Evolutionary conservation across 2,329 filamentous ascomycete species (phyloP), one percentile per base, ranked within the genome.

Genomic region (Cladosporium phlei): DNA sequence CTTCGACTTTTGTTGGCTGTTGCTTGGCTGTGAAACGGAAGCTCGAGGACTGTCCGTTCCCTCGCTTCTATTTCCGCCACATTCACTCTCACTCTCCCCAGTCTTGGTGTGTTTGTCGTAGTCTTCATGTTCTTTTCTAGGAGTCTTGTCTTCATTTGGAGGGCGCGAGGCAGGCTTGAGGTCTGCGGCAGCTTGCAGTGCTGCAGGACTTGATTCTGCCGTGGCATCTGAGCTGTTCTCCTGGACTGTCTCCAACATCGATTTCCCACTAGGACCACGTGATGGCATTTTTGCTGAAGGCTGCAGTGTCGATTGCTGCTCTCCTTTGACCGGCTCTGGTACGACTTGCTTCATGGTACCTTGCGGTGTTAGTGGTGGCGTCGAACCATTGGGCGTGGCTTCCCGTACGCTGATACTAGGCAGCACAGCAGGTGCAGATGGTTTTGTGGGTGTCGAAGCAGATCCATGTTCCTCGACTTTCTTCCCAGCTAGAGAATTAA

Each of bases 221-320:
- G 54, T 48, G 11, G 59, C 48, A 47, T 64, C 61, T 2, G 46
- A 33, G 38, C 49, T 61, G 29, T 59, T 62, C 43, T 66, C 63
- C 43, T 95, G 86, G 12, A 97, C 91, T 0, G 93, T 96, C 68
- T 95, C 91, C 48, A 96, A 80, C 38, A 83, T 77, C 42, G 75
- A 77, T 44, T 62, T 62, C 29, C 61, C 61, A 49, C 63, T 65
- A 17, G 62, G 58, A 28, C 64, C 64, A 52, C 64, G 57, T n/a
- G 65, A 58, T 10, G 66, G 59, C 11, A 57, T 62, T 54, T 73
- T 73, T 38, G 66, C 61, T 47, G 58, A 62, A 48, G 57, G 45
- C 50, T 62, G 60, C 22, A 64, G 51, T 45, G 42, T 37, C 11
- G 30, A 34, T 44, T 69, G 65, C 44, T 67, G 61, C 14, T 69